Conservation (phyloP, 2,329 filamentous ascomycete genomes). For the Trichoderma sp. region DNA sequence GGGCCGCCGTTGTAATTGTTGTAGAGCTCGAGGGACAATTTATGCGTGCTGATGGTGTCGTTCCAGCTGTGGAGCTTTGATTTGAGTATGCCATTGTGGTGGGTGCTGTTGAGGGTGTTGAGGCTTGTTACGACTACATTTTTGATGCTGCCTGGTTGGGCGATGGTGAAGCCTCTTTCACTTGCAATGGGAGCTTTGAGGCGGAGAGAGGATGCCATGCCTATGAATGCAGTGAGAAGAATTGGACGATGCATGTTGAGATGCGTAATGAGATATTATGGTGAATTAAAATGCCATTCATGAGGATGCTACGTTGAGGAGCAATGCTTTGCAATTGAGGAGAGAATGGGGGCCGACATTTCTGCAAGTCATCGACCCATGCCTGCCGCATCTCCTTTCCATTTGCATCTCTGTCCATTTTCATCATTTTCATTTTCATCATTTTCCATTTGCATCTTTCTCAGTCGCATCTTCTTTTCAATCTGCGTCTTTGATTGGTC, state of each 20-base stretch:
- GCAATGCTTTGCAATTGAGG: not conserved
- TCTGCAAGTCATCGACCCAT: not conserved
- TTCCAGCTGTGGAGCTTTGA: not conserved
- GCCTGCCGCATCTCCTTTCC: not conserved
- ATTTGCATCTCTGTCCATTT: not conserved
- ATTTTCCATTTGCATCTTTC: too few species aligned
- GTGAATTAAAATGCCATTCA: not conserved
- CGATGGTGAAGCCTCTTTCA: conserved; percentile 39
- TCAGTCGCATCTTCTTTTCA: too few species aligned
- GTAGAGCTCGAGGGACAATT: conserved; percentile 42
- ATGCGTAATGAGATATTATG: not conserved
- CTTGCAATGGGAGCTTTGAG: too few species aligned
- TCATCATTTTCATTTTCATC: too few species aligned
- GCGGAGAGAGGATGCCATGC: not conserved
- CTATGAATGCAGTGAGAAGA: not conserved
- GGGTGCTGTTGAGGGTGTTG: conserved; percentile 48
- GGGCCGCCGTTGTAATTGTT: conserved; percentile 48
- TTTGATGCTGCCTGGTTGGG: conserved; percentile 37
- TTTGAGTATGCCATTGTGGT: conserved; percentile 29
- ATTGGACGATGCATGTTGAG: not conserved
- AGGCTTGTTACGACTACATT: conserved; percentile 44
- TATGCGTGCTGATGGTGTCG: conserved; percentile 11
- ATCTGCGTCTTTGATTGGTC: not conserved
- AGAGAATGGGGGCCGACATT: not conserved
- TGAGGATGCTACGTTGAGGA: not conserved